Percentiles rank a stretch among this genome's conserved stretches.
Evolutionary conservation across 345 rosid genomes (phyloP).

Genomic region (Corymbia maculata): DNA sequence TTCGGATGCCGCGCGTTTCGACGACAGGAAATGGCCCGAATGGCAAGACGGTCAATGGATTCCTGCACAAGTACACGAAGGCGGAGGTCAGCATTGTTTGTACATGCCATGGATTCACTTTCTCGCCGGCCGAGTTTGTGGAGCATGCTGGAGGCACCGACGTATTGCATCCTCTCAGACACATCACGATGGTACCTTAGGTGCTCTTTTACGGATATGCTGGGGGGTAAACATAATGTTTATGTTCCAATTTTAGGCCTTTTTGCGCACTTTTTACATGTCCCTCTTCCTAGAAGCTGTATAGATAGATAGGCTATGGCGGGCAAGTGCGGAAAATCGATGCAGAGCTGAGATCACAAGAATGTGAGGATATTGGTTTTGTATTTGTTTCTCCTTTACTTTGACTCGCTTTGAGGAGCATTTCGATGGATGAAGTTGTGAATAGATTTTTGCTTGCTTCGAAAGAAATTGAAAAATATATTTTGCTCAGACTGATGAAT

Average conservation of each 20-base stretch:
- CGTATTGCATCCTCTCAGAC: conserved; percentile 41
- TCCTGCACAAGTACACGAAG: conserved; percentile 39
- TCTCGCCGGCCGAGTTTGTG: conserved; percentile 68
- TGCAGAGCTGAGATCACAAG: neutral
- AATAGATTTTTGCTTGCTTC: neutral
- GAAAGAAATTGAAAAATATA: neutral
- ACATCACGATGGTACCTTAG: conserved; percentile 9
- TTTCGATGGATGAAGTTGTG: neutral
- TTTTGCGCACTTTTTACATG: neutral
- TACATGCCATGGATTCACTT: conserved; percentile 61
- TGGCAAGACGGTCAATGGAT: conserved; percentile 66
- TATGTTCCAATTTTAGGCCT: neutral
- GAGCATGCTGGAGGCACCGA: conserved; percentile 57
- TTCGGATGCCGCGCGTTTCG: conserved; percentile 52
- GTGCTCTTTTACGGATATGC: neutral
- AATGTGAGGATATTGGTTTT: neutral
- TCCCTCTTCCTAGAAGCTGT: neutral
- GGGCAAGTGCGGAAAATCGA: neutral
- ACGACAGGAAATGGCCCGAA: conserved; percentile 58
- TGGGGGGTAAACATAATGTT: neutral
- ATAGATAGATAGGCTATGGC: neutral
- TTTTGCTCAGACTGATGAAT: neutral
- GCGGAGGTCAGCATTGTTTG: conserved; percentile 53
- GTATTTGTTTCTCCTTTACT: neutral
- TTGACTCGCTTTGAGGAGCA: neutral